Base-by-base conservation (phyloP, 306 rosid genomes). In the Lathyrus aphaca region DNA sequence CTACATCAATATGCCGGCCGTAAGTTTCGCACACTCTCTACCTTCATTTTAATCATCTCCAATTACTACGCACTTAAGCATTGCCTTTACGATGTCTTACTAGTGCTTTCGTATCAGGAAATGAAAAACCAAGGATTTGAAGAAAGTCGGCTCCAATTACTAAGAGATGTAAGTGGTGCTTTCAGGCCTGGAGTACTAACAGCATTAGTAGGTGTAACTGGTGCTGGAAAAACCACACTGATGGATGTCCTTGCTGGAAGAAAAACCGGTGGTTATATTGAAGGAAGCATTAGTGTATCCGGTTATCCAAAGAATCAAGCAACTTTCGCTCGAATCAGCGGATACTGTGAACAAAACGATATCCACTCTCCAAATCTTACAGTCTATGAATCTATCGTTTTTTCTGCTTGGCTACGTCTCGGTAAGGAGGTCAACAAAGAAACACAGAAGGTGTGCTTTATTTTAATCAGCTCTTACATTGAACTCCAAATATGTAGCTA, bases 171-270 rank as follows among this genome's bases (percentile, higher is more conserved):
- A 15, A 79, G 86, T 50, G 89, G 86, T 50, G 84, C 79, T 62
- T 82, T 82, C 51, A 82, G 79, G 40, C 89, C 89, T 2, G 83
- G 86, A 66, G 73, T 82, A 45, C 64, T 85, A 23, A 85, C 89
- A 16, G 85, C 89, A 64, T 68, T 85, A 46, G 79, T 85, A 64
- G 83, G 84, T 37, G 86, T 85, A 42, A 85, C 81, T 74, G 89
- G 89, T 60, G 89, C 82, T 55, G 85, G 89, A n/a, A 85, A 85
- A 72, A 79, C 89, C 61, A 85, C 89, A 5, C 72, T 85, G 81
- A 76, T 85, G 84, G 86, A 85, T 82, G 86, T 85, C 39, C 83
- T 85, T 39, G 81, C 84, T 3, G 89, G 86, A 57, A 77, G 89
- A 74, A 85, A 85, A 79, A 85, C 86, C 8, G 72, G 82, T 11